These are phyloP conservation scores for Elaeagnus macrophylla DNA, from an alignment of 306 rosid genomes.

Conservation along the genomic window DNA sequence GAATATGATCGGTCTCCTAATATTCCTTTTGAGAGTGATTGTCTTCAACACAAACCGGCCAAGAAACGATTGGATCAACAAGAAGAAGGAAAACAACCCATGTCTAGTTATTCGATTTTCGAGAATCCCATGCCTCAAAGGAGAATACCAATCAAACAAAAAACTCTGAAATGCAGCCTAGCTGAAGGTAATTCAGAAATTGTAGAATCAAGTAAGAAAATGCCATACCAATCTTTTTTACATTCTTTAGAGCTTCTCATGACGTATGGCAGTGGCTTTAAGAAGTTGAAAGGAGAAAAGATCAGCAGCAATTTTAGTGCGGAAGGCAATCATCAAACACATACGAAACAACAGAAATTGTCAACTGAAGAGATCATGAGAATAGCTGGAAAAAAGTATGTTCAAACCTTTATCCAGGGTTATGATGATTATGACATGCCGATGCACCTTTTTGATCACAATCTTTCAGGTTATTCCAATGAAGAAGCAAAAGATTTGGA, in stretches of 20 bases:
- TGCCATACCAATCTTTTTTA: slow-evolving; percentile 20
- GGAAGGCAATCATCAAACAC: background rate
- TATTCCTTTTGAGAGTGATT: background rate
- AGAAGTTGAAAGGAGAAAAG: slow-evolving; percentile 28
- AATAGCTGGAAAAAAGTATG: slow-evolving; percentile 66
- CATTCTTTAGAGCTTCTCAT: slow-evolving; percentile 46
- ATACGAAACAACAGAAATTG: slow-evolving; percentile 19
- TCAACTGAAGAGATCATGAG: slow-evolving; percentile 60
- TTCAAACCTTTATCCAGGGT: slow-evolving; percentile 37
- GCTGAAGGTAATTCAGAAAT: slow-evolving; percentile 3
- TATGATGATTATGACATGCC: slow-evolving; percentile 28
- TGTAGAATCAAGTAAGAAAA: slow-evolving; percentile 10
- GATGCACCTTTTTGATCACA: slow-evolving; percentile 49
- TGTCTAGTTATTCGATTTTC: slow-evolving; percentile 10
- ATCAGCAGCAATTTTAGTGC: background rate
- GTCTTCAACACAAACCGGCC: slow-evolving; percentile 8
- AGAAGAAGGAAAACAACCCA: slow-evolving; percentile 24
- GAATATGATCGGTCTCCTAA: background rate
- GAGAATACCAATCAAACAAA: background rate
- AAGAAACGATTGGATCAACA: slow-evolving; percentile 5
- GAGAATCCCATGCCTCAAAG: slow-evolving; percentile 17
- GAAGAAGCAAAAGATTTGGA: slow-evolving; percentile 55
- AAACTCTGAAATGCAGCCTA: background rate
- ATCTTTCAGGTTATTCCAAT: slow-evolving; percentile 30
- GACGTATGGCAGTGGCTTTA: slow-evolving; percentile 34